Evolutionary conservation across 768 basidiomycete species (phyloP).

Genomic region (Suillus spraguei): DNA sequence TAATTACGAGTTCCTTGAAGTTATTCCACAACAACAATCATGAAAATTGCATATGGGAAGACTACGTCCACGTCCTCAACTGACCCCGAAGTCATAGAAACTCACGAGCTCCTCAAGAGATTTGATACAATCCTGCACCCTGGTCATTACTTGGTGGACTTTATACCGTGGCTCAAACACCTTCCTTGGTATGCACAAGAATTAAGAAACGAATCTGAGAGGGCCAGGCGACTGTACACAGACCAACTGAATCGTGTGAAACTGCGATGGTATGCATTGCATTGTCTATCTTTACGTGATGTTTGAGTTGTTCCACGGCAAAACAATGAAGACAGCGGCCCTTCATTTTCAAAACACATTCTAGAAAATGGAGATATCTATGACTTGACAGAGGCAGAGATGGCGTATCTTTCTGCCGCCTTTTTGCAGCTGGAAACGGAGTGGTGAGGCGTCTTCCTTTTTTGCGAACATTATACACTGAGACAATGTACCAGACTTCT

Average conservation of each 20-base stretch:
- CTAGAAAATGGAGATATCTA: background rate
- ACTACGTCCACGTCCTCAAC: background rate
- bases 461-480: background rate
- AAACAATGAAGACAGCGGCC: background rate
- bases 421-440: background rate
- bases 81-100: background rate
- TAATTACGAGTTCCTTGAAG: too few relatives aligned
- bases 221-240: background rate
- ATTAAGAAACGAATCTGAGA: background rate
- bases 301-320: background rate
- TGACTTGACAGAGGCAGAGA: background rate
- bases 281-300: background rate
- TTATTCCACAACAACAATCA: too few relatives aligned
- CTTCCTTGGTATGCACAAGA: background rate
- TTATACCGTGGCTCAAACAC: background rate
- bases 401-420: background rate
- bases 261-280: background rate
- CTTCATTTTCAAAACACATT: background rate
- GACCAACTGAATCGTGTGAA: background rate
- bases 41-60: background rate
- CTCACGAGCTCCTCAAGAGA: background rate
- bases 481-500: background rate
- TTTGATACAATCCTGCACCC: background rate
- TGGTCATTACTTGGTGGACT: background rate
- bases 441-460: background rate